phyloP scores from a whole-genome alignment of 2,329 filamentous ascomycete species.

The Clonostachys chloroleuca region DNA sequence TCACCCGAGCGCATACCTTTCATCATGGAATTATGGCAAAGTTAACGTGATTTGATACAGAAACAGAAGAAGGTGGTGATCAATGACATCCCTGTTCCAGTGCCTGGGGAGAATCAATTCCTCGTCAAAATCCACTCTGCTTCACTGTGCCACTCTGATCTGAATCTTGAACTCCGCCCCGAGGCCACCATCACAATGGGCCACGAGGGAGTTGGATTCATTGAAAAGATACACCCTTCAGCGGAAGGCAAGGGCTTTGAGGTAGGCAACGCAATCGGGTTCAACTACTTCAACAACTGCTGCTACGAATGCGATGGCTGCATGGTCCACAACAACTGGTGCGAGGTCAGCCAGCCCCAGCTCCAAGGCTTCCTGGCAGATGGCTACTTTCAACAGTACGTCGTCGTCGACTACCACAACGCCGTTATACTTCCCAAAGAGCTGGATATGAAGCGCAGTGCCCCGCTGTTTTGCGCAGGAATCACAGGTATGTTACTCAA shows the following conservation, averaged over 20 bases:
- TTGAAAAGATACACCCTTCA: slow-evolving; percentile 27
- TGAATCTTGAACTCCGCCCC: slow-evolving; percentile 14
- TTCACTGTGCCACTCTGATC: slow-evolving; percentile 25
- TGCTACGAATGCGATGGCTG: slow-evolving; percentile 43
- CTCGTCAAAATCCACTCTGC: slow-evolving; percentile 26
- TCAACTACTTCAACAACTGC: slow-evolving; percentile 36
- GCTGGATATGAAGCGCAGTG: slow-evolving; percentile 28
- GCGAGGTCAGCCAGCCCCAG: slow-evolving; percentile 25
- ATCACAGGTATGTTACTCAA: slow-evolving; percentile 24
- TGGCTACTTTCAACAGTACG: slow-evolving; percentile 43
- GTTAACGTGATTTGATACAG: slow-evolving; percentile 3
- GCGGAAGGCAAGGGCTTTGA: slow-evolving; percentile 30
- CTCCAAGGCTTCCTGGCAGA: slow-evolving; percentile 35
- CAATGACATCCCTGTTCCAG: slow-evolving; percentile 36
- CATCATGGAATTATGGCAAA: not conserved
- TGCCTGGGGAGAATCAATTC: slow-evolving; percentile 31
- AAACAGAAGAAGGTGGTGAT: slow-evolving; percentile 18
- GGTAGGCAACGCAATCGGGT: slow-evolving; percentile 36
- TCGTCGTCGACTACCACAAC: slow-evolving; percentile 37
- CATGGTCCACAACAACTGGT: slow-evolving; percentile 33
- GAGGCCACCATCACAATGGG: slow-evolving; percentile 21
- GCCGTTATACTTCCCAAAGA: slow-evolving; percentile 19
- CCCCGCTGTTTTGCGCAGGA: slow-evolving; percentile 43
- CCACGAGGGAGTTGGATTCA: slow-evolving; percentile 39
- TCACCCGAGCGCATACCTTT: not conserved